Conservation (phyloP, 2,329 filamentous ascomycete species). For the Paracorniculantispora psalliotae region DNA sequence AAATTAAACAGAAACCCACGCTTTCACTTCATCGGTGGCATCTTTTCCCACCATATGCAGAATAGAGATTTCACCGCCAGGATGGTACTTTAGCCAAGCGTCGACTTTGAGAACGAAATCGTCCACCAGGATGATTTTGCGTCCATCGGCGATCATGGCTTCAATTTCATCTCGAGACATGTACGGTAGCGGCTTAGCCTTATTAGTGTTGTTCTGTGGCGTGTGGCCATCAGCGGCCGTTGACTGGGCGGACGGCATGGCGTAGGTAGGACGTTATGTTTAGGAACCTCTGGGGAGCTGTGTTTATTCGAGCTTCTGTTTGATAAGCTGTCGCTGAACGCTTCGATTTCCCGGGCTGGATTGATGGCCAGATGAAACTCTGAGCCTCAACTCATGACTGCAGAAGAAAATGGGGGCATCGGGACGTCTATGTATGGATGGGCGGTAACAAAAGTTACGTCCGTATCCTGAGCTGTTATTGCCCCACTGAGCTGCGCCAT, state of each 20-base stretch:
- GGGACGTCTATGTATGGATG: not conserved
- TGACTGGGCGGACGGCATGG: conserved; percentile 1
- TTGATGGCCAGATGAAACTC: not conserved
- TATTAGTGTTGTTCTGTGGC: not conserved
- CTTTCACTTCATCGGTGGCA: conserved; percentile 90
- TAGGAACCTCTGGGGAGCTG: not conserved
- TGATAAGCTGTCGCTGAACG: no score
- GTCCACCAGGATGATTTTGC: conserved; percentile 75
- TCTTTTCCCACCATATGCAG: conserved; percentile 89
- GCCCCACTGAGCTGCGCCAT: conserved; percentile 5
- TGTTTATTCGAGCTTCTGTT: not conserved
- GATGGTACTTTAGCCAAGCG: conserved; percentile 83
- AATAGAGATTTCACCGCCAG: conserved; percentile 87
- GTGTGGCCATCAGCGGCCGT: not conserved
- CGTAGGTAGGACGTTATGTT: not conserved
- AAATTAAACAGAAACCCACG: conserved; percentile 49
- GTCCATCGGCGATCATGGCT: conserved; percentile 75
- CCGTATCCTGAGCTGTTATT: not conserved
- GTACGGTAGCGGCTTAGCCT: not conserved
- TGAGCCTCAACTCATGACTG: not conserved
- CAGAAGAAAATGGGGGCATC: not conserved
- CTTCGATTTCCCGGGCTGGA: not conserved
- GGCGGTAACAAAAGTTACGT: not conserved
- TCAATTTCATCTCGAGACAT: conserved; percentile 41
- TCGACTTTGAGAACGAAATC: conserved; percentile 81